These are phyloP conservation scores for Phytopythium oedochilum DNA, from an alignment of 352 stramenopile species.

Conservation along the genomic window DNA sequence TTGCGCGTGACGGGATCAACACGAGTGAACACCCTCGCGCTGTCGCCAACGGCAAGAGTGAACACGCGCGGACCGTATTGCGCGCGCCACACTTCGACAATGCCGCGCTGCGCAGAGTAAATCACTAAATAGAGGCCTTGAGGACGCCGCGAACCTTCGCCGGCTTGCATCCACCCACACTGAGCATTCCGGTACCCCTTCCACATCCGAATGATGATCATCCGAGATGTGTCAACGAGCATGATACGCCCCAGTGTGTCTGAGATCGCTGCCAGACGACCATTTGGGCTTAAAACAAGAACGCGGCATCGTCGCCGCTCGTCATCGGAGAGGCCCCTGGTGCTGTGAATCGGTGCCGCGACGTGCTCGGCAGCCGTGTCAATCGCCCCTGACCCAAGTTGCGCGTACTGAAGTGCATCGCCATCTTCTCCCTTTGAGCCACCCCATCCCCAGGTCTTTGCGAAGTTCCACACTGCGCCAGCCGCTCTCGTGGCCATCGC, in stretches of 20 bases:
- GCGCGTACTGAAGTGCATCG: constrained; percentile 18
- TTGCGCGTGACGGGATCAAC: constrained; percentile 26
- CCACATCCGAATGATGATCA: constrained; percentile 84
- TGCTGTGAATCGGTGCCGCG: constrained; percentile 47
- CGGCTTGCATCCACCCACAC: constrained; percentile 75
- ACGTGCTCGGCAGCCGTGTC: constrained; percentile 69
- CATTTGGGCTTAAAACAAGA: constrained; percentile 64
- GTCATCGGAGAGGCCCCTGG: constrained; percentile 57
- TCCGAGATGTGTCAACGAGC: constrained; percentile 71
- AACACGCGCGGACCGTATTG: constrained; percentile 72
- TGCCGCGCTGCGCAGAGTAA: constrained; percentile 77
- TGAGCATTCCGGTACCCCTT: constrained; percentile 86
- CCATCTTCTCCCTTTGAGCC: constrained; percentile 6
- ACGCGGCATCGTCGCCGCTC: constrained; percentile 48
- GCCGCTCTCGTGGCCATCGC: constrained; percentile 72
- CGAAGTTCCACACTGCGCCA: constrained; percentile 79
- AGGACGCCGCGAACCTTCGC: constrained; percentile 36
- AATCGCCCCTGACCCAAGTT: constrained; percentile 22
- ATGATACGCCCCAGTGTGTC: constrained; percentile 75
- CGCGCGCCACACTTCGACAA: constrained; percentile 81
- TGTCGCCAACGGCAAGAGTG: constrained; percentile 63
- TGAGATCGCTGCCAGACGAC: constrained; percentile 59
- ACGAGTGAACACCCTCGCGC: constrained; percentile 61
- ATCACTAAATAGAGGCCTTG: constrained; percentile 78
- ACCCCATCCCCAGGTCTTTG: constrained; percentile 76